These are phyloP conservation scores for Leccinum truebloodii DNA, from an alignment of 768 basidiomycete species.

Conservation along the genomic window DNA sequence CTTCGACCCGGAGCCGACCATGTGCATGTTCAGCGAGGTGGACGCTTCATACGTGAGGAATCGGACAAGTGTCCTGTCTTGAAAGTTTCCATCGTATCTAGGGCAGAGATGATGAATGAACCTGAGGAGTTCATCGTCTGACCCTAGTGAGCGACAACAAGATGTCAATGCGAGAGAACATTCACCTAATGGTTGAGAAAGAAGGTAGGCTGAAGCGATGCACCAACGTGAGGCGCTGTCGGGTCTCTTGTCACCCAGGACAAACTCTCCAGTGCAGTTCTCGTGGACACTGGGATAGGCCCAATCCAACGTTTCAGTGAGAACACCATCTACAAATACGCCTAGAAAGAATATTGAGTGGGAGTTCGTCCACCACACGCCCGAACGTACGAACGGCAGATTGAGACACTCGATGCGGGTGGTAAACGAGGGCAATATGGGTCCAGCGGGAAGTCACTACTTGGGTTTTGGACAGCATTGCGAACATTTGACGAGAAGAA, in stretches of 20 bases:
- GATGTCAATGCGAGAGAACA: not conserved
- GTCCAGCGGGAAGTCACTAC: conserved; percentile 67
- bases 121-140: conserved; percentile 71
- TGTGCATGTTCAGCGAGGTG: conserved; percentile 79
- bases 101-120: conserved; percentile 83
- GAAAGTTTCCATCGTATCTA: conserved; percentile 73
- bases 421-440: conserved; percentile 66
- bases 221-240: conserved; percentile 54
- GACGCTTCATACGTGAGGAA: conserved; percentile 86
- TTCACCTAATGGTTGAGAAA: conserved; percentile 59
- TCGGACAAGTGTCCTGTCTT: conserved; percentile 64
- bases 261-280: conserved; percentile 40
- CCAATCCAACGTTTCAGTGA: conserved; percentile 64
- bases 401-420: conserved; percentile 54
- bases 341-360: conserved; percentile 41
- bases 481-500: conserved; percentile 39
- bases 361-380: not conserved
- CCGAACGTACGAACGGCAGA: conserved; percentile 58
- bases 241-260: conserved; percentile 54
- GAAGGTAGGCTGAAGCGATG: conserved; percentile 62
- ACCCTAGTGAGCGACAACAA: conserved; percentile 14
- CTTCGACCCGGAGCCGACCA: conserved; percentile 50
- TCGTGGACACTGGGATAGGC: conserved; percentile 58
- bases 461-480: conserved; percentile 45
- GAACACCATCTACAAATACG: conserved; percentile 71